These are phyloP conservation scores for Chlorella vulgaris DNA, from an alignment of 139 green algal species.

Conservation along the genomic window DNA sequence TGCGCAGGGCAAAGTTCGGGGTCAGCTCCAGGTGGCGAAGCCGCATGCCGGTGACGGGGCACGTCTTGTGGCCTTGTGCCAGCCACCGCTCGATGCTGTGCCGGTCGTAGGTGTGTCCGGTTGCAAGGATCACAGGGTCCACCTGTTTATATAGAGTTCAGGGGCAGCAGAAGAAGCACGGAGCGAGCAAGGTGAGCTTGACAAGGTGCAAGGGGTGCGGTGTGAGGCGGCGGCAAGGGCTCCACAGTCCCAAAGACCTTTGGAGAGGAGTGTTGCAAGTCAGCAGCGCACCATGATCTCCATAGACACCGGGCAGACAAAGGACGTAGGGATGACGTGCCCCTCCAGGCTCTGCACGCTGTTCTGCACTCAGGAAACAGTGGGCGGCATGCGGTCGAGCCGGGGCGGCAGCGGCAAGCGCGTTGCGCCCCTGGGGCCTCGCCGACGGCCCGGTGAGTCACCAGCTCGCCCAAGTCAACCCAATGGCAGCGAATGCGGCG, in stretches of 20 bases:
- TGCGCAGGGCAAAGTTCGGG: constrained; percentile 91
- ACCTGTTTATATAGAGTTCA: no score
- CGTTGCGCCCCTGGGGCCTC: background rate
- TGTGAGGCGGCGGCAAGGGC: background rate
- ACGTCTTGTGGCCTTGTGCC: constrained; percentile 85
- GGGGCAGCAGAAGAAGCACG: background rate
- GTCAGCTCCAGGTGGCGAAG: constrained; percentile 90
- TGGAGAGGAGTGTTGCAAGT: no score
- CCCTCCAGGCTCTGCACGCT: constrained; percentile 33
- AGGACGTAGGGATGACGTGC: constrained; percentile 35
- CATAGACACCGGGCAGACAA: constrained; percentile 74
- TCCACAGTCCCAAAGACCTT: background rate
- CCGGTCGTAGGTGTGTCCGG: constrained; percentile 94
- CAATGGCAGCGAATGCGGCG: no score
- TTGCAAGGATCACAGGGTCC: constrained; percentile 94
- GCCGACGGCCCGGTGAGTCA: no score
- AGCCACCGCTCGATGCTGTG: constrained; percentile 89
- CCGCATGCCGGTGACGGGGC: constrained; percentile 88
- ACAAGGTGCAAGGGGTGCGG: no score
- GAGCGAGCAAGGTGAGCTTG: background rate
- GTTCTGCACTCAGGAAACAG: background rate
- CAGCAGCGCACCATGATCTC: constrained; percentile 90
- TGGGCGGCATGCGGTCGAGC: background rate
- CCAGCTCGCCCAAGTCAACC: no score
- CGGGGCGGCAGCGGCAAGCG: background rate